These are phyloP conservation scores for Amanita pallidorosea DNA, from an alignment of 768 basidiomycete genomes.

Conservation along the genomic window DNA sequence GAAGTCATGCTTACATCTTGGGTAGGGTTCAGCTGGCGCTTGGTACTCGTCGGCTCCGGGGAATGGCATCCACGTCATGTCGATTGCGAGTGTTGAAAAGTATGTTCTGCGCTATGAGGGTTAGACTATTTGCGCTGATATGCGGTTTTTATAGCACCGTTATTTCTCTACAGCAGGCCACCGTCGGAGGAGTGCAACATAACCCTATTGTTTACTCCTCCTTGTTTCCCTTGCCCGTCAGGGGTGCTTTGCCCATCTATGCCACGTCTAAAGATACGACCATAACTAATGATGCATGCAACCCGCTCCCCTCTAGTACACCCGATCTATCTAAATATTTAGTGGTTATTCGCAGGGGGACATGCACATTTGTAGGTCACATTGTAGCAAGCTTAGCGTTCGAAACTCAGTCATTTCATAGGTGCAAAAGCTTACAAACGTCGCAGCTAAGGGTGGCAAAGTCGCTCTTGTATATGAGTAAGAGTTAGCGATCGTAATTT, in stretches of 20 bases:
- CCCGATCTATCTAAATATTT: conserved; percentile 45
- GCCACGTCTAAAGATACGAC: conserved; percentile 48
- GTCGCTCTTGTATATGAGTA: conserved; percentile 45
- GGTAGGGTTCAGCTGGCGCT: conserved; percentile 41
- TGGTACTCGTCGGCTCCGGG: conserved; percentile 51
- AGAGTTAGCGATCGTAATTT: conserved; percentile 9
- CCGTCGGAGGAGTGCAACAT: conserved; percentile 35
- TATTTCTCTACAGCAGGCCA: conserved; percentile 46
- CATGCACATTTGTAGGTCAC: conserved; percentile 39
- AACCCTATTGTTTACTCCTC: conserved; percentile 45
- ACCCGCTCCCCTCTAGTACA: conserved; percentile 37
- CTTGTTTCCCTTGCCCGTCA: conserved; percentile 34
- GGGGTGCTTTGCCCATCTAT: conserved; percentile 39
- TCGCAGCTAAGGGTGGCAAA: conserved; percentile 41
- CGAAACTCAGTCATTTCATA: conserved; percentile 7
- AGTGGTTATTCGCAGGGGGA: conserved; percentile 47
- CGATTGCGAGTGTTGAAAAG: conserved; percentile 47
- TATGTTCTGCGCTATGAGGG: conserved; percentile 10
- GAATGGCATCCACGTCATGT: conserved; percentile 45
- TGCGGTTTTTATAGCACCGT: conserved; percentile 26
- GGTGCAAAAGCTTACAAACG: conserved; percentile 41
- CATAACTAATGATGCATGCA: conserved; percentile 47
- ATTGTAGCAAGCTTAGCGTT: neutral
- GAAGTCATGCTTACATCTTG: neutral
- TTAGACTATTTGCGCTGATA: neutral